Percentiles rank a stretch among this genome's conserved stretches.
Evolutionary conservation across 345 rosid species (phyloP).

Genomic region (Citrus inodora): DNA sequence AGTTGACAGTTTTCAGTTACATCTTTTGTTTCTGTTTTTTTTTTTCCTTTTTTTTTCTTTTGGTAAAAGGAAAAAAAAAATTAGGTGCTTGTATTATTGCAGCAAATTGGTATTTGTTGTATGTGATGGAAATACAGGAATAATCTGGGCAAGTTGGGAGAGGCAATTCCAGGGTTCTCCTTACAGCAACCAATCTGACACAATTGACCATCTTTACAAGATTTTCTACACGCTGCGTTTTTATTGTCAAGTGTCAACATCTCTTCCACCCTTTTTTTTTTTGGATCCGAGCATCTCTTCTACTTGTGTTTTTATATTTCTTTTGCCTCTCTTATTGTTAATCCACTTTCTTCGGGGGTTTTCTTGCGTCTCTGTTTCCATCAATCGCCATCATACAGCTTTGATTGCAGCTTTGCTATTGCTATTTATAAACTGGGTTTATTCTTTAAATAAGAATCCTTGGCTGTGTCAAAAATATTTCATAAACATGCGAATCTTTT

Average conservation of each 20-base stretch:
- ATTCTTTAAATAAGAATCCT: too few species aligned
- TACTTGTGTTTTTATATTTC: too few species aligned
- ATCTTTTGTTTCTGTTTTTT: not conserved
- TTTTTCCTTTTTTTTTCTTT: not conserved
- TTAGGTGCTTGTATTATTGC: slow-evolving; percentile 41
- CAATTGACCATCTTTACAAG: not conserved
- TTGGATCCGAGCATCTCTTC: too few species aligned
- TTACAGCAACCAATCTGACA: not conserved
- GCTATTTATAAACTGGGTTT: not conserved
- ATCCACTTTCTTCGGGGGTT: too few species aligned
- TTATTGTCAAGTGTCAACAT: too few species aligned
- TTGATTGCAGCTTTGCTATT: not conserved
- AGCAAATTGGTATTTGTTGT: slow-evolving; percentile 50
- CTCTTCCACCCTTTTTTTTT: too few species aligned
- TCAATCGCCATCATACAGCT: not conserved
- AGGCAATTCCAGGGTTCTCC: not conserved
- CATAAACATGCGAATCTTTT: not conserved
- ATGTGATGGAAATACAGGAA: slow-evolving; percentile 48
- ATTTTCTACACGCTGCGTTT: not conserved
- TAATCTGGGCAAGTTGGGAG: slow-evolving; percentile 34
- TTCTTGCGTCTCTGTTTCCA: not conserved
- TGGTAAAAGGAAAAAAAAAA: not conserved
- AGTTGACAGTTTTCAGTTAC: slow-evolving; percentile 28
- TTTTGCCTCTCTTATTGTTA: too few species aligned
- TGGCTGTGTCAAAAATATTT: too few species aligned